Evolutionary conservation across 352 stramenopile species (phyloP).

Genomic region (Phytophthora multivora): DNA sequence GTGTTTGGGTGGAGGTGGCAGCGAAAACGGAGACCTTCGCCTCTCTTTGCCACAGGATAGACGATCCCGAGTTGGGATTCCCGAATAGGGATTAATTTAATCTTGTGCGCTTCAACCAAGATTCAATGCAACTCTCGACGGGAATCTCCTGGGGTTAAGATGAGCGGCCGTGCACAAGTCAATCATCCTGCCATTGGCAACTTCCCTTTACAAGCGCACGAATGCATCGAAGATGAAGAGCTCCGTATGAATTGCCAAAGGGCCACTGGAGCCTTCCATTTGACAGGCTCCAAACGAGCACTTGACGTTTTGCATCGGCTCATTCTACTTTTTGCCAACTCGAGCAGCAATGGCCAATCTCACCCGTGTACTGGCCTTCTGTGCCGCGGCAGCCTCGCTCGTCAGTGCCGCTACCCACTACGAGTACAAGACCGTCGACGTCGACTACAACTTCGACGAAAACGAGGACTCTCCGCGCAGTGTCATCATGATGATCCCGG

Average conservation of each 20-base stretch:
- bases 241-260: conserved; percentile 5
- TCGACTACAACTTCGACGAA: conserved; percentile 66
- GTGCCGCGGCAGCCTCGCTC: conserved; percentile 31
- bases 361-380: conserved; percentile 21
- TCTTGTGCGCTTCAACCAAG: conserved; percentile 7
- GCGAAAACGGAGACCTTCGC: not conserved
- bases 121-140: conserved; percentile 9
- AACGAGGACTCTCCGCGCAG: conserved; percentile 44
- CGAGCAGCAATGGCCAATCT: conserved; percentile 41
- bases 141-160: conserved; percentile 6
- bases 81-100: conserved; percentile 5
- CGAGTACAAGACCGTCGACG: conserved; percentile 71
- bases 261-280: not conserved
- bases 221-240: not conserved
- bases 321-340: conserved; percentile 9
- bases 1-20: not conserved
- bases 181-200: not conserved
- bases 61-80: not conserved
- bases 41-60: conserved; percentile 6
- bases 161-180: not conserved
- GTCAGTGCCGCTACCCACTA: conserved; percentile 34
- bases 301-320: not conserved
- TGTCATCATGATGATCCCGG: conserved; percentile 80
- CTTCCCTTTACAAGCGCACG: conserved; percentile 1
- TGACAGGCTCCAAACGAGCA: not conserved